A percentile compares a stretch with the other conserved stretches of the same genome.
phyloP scores from a whole-genome alignment of 1,139 yeast species.

The Blastobotrys proliferans region DNA sequence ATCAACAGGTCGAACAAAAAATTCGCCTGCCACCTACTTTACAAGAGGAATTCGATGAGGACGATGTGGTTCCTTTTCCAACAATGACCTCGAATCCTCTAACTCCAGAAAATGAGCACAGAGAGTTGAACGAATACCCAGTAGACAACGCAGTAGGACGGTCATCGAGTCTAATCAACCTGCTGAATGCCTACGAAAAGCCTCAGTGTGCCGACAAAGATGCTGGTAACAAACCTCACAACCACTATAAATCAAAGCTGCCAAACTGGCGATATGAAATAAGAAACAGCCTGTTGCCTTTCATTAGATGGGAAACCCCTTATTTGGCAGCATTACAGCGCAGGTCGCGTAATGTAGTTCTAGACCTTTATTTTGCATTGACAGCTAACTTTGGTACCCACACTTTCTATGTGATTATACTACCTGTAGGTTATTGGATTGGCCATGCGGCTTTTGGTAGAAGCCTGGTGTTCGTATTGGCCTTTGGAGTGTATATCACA shows the following conservation, averaged over 20 bases:
- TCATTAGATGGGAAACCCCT: constrained; percentile 65
- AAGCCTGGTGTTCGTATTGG: constrained; percentile 67
- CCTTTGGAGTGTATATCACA: constrained; percentile 75
- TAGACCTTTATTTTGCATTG: constrained; percentile 80
- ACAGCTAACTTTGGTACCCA: constrained; percentile 91
- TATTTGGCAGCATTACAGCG: constrained; percentile 56
- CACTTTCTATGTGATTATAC: constrained; percentile 83
- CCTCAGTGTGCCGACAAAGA: constrained; percentile 40
- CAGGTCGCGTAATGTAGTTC: constrained; percentile 44
- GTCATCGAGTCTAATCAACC: constrained; percentile 24
- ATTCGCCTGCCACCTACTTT: background rate
- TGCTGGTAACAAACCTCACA: constrained; percentile 68
- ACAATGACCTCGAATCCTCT: constrained; percentile 13
- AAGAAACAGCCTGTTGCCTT: constrained; percentile 54
- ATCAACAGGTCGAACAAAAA: background rate
- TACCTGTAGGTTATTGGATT: constrained; percentile 84
- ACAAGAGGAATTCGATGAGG: constrained; percentile 8
- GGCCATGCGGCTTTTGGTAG: constrained; percentile 61
- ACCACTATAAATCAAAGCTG: constrained; percentile 60
- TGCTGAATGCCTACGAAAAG: constrained; percentile 28
- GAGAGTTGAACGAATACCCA: constrained; percentile 9
- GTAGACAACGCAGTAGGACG: constrained; percentile 2
- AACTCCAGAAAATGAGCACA: constrained; percentile 11
- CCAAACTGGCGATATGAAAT: constrained; percentile 55
- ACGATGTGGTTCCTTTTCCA: constrained; percentile 17